Evolutionary conservation across 257 asterid genomes (phyloP), one percentile per base, ranked within the genome.

Genomic region (Echites panduratus): DNA sequence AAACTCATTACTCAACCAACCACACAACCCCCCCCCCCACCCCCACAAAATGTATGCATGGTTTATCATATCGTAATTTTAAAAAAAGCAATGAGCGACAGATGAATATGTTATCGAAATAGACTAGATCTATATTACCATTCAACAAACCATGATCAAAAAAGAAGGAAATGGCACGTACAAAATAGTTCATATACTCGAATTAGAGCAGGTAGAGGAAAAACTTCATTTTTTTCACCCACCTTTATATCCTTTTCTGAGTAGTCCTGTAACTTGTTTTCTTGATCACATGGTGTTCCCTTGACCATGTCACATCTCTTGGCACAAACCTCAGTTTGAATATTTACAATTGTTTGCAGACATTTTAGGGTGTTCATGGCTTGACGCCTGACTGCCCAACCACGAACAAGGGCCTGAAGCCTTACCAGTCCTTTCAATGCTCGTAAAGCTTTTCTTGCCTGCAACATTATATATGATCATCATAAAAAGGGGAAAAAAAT

Each of bases 381-480:
- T 78, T 93, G 97, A 70, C 83, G 89, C 45, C 98, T 82, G 62
- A 93, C 98, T 7, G 96, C 96, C 89, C 96, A 86, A 24, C 98
- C 98, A 0, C 97, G 96, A 59, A 93, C 88, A 20, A 90, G 88
- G 58, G 98, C 98, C 81, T 90, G 98, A 80, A 93, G 96, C 89
- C 85, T 90, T 7, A 93, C 97, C 2, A 93, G 79, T 80, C 96
- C 98, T 79, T 83, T 90, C 73, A 93, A 81, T 73, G 97, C 98
- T 72, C 88, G 75, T 45, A 93, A 77, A 62, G 98, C 98, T 82
- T 89, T 93, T 80, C 94, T 84, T 75, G 94, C 98, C 97, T 90
- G 84, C 71, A 81, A 77, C 14, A 53, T 35, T 67, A 64, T 32
- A 32, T 32, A 32, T 26, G 5, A 50, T 3, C 47, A 40, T 27